Evolutionary conservation across 768 basidiomycete species (phyloP).

Genomic region (Ramaria sp.): DNA sequence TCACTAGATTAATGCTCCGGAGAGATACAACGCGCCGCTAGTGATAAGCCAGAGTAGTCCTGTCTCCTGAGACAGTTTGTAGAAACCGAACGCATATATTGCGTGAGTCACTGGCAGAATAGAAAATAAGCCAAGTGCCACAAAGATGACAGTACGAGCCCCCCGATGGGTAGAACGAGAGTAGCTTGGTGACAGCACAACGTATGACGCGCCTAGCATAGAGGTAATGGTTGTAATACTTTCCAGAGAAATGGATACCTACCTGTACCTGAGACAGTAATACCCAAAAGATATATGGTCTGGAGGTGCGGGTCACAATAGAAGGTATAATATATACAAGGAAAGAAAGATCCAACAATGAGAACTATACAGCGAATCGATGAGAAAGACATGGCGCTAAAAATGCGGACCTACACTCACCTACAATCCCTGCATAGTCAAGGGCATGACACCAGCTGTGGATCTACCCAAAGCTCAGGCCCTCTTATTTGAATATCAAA

Average conservation of each 20-base stretch:
- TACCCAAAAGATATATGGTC: slow-evolving; percentile 40
- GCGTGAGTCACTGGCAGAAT: slow-evolving; percentile 62
- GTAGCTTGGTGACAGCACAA: slow-evolving; percentile 73
- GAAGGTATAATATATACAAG: slow-evolving; percentile 70
- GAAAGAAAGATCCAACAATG: slow-evolving; percentile 70
- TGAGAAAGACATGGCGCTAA: slow-evolving; percentile 9
- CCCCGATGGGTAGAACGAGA: slow-evolving; percentile 63
- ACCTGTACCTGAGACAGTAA: slow-evolving; percentile 49
- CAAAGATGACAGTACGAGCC: slow-evolving; percentile 69
- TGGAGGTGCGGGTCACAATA: slow-evolving; percentile 50
- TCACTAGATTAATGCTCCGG: slow-evolving; percentile 75
- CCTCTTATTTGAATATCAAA: background rate
- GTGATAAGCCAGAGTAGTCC: slow-evolving; percentile 60
- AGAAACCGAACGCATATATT: slow-evolving; percentile 44
- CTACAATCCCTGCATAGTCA: slow-evolving; percentile 75
- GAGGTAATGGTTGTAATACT: slow-evolving; percentile 6
- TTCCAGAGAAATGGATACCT: slow-evolving; percentile 19
- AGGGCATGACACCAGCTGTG: slow-evolving; percentile 18
- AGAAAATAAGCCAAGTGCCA: slow-evolving; percentile 62
- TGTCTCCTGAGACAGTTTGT: slow-evolving; percentile 44
- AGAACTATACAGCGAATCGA: slow-evolving; percentile 31
- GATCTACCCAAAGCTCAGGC: background rate
- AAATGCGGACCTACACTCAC: slow-evolving; percentile 24
- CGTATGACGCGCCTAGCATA: slow-evolving; percentile 48
- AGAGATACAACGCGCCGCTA: slow-evolving; percentile 67